phyloP scores from a whole-genome alignment of 495 filamentous ascomycete species.

The Penicillium waksmanii region DNA sequence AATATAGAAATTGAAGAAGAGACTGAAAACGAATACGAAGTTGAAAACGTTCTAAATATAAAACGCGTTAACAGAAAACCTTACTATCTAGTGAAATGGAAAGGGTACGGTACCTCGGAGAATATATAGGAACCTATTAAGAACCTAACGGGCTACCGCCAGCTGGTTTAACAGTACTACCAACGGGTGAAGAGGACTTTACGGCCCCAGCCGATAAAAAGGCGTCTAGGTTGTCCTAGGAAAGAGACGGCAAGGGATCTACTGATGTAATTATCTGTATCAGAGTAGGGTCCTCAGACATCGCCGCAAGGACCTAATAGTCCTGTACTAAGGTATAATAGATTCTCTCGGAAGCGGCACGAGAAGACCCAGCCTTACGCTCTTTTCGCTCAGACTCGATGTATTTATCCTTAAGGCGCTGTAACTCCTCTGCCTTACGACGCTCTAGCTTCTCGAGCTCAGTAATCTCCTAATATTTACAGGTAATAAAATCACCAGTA shows the following conservation, averaged over 20 bases:
- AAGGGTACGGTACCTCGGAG: conserved; percentile 14
- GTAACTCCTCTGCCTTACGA: no score
- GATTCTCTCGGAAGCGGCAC: no score
- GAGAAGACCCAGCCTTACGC: no score
- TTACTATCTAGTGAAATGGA: conserved; percentile 12
- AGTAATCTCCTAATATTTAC: no score
- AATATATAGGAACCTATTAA: conserved; percentile 18
- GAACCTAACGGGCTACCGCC: conserved; percentile 6
- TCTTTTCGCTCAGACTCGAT: no score
- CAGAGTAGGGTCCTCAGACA: neutral
- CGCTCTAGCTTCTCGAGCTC: no score
- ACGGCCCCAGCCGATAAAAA: neutral
- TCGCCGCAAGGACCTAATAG: neutral
- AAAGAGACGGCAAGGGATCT: neutral
- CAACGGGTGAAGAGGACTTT: neutral
- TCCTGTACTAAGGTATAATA: neutral
- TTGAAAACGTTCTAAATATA: conserved; percentile 3
- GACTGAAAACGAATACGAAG: conserved; percentile 11
- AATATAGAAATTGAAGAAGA: conserved; percentile 15
- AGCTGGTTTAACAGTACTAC: conserved; percentile 13
- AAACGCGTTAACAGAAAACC: conserved; percentile 4
- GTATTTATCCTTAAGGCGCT: no score
- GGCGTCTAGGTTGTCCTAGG: neutral
- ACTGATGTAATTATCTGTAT: neutral
- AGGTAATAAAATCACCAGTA: no score